phyloP scores from a whole-genome alignment of 2,329 filamentous ascomycete genomes.

The Ophiognomonia clavigignenti-juglandacearum region DNA sequence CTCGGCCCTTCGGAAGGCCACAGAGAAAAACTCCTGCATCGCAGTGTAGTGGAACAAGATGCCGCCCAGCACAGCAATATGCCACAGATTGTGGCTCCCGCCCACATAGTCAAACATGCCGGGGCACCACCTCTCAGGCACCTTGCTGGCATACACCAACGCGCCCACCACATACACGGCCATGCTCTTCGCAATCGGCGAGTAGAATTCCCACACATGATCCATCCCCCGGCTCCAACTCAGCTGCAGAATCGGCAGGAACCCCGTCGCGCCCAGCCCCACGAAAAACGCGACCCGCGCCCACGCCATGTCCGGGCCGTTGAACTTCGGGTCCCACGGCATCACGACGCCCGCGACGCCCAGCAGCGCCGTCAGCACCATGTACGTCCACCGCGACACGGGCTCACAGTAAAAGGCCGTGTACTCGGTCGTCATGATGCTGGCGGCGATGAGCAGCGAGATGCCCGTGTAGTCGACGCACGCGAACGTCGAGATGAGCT shows the following conservation, averaged over 20 bases:
- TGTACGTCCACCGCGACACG: conserved; percentile 78
- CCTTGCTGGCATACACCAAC: conserved; percentile 81
- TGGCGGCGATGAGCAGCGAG: conserved; percentile 87
- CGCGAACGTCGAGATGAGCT: conserved; percentile 87
- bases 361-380: conserved; percentile 72
- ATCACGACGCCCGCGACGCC: conserved; percentile 85
- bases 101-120: conserved; percentile 94
- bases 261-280: conserved; percentile 79
- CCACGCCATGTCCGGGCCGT: conserved; percentile 89
- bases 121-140: conserved; percentile 89
- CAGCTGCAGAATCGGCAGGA: conserved; percentile 83
- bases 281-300: conserved; percentile 88
- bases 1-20: conserved; percentile 65
- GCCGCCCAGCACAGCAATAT: conserved; percentile 86
- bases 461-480: conserved; percentile 99
- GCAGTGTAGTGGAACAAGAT: conserved; percentile 97
- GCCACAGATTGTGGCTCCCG: conserved; percentile 96
- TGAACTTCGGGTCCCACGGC: conserved; percentile 95
- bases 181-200: conserved; percentile 78
- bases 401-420: conserved; percentile 99
- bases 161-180: conserved; percentile 83
- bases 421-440: conserved; percentile 97
- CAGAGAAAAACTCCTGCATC: conserved; percentile 91
- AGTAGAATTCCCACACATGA: conserved; percentile 87
- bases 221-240: conserved; percentile 68